Evolutionary conservation across 306 rosid species (phyloP).

Genomic region (Ormosia semicastrata): DNA sequence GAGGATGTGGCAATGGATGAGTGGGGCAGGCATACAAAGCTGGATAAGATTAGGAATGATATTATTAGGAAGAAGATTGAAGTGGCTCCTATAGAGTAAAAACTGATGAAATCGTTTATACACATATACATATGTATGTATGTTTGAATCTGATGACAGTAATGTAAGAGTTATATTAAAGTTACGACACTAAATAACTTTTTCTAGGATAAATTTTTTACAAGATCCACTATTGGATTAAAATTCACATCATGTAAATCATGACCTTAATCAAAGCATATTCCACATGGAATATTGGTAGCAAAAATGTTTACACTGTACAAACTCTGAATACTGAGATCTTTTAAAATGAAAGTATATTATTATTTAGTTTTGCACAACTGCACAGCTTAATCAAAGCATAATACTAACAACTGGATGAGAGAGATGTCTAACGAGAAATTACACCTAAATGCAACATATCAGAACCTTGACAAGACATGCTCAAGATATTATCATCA

Average conservation of each 20-base stretch:
- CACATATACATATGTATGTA: background rate
- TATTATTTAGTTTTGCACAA: background rate
- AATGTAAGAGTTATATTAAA: background rate
- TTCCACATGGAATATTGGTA: background rate
- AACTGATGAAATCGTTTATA: background rate
- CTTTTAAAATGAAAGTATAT: background rate
- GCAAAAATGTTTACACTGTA: background rate
- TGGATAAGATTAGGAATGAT: background rate
- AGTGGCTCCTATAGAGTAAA: background rate
- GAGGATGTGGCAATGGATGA: background rate
- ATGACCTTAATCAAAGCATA: background rate
- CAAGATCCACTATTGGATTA: background rate
- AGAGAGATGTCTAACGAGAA: background rate
- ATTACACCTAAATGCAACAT: background rate
- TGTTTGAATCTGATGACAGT: background rate
- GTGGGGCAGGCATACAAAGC: background rate
- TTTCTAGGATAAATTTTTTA: background rate
- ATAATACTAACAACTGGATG: background rate
- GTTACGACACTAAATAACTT: background rate
- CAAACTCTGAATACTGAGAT: background rate
- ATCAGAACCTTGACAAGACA: background rate
- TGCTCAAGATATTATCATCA: background rate
- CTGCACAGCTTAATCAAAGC: background rate
- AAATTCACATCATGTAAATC: background rate
- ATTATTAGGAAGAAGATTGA: background rate